Evolutionary conservation across 75 land plant genomes (phyloP).

Genomic region (Picea glauca): DNA sequence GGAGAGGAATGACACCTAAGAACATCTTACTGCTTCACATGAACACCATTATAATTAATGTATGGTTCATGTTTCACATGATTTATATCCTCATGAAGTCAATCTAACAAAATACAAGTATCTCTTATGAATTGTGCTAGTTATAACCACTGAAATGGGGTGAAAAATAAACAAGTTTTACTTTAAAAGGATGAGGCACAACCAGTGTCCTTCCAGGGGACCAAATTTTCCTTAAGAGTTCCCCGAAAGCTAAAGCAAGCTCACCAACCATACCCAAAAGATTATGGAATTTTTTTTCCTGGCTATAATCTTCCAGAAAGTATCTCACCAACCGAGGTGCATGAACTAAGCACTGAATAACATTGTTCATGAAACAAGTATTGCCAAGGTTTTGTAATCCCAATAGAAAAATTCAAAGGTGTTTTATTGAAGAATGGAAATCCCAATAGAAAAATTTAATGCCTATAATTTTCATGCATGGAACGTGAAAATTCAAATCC

Average conservation of each 20-base stretch:
- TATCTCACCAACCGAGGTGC: slow-evolving; percentile 78
- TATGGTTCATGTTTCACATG: slow-evolving; percentile 79
- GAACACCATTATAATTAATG: slow-evolving; percentile 74
- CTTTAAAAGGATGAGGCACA: slow-evolving; percentile 74
- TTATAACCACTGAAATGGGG: slow-evolving; percentile 92
- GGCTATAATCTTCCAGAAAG: slow-evolving; percentile 74
- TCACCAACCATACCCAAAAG: slow-evolving; percentile 93
- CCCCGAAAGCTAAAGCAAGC: slow-evolving; percentile 87
- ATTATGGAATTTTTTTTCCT: slow-evolving; percentile 79
- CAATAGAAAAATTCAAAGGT: no score
- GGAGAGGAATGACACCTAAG: no score
- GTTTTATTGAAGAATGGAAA: no score
- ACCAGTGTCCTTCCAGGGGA: slow-evolving; percentile 56
- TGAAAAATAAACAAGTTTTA: slow-evolving; percentile 76
- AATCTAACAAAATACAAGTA: slow-evolving; percentile 83
- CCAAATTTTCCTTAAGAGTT: slow-evolving; percentile 77
- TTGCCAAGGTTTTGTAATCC: slow-evolving; percentile 70
- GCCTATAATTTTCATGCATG: no score
- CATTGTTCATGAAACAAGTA: slow-evolving; percentile 94
- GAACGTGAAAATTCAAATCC: no score
- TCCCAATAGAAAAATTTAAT: no score
- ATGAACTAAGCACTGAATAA: slow-evolving; percentile 86
- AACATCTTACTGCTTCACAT: slow-evolving; percentile 38
- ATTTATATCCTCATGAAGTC: slow-evolving; percentile 91
- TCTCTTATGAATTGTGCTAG: slow-evolving; percentile 84